These are phyloP conservation scores for Cercospora zeae-maydis DNA, from an alignment of 2,329 filamentous ascomycete genomes.

Conservation along the genomic window DNA sequence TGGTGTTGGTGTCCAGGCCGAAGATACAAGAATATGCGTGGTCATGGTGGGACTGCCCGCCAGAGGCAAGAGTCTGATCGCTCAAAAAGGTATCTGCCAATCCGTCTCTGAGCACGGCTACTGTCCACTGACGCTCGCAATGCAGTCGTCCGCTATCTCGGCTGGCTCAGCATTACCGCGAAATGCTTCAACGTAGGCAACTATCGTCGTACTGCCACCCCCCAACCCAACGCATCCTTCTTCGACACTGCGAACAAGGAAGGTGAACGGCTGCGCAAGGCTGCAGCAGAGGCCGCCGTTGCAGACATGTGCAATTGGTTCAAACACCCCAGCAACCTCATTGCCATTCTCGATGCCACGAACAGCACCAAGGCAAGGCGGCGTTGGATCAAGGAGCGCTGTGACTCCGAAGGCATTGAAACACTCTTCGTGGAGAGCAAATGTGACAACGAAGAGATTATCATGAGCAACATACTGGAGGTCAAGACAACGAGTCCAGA, in stretches of 20 bases:
- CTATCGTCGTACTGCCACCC: constrained; percentile 85
- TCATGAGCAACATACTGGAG: constrained; percentile 90
- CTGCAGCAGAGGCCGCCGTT: constrained; percentile 86
- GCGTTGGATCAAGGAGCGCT: constrained; percentile 84
- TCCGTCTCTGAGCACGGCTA: background rate
- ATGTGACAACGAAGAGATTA: constrained; percentile 90
- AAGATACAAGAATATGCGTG: constrained; percentile 95
- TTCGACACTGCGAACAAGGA: constrained; percentile 89
- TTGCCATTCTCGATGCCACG: constrained; percentile 93
- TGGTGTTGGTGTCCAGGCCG: constrained; percentile 76
- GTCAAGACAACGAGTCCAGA: constrained; percentile 97
- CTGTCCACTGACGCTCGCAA: background rate
- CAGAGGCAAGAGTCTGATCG: constrained; percentile 94
- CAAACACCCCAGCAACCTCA: constrained; percentile 67
- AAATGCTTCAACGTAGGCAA: constrained; percentile 97
- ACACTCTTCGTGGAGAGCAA: constrained; percentile 96
- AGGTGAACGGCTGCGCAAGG: constrained; percentile 81
- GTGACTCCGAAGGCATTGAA: constrained; percentile 68
- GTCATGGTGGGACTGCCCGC: constrained; percentile 98
- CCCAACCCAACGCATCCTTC: constrained; percentile 88
- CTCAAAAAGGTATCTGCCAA: constrained; percentile 62
- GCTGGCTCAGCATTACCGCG: constrained; percentile 91
- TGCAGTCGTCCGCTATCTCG: constrained; percentile 84
- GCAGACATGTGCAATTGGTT: constrained; percentile 96
- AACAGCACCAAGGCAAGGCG: constrained; percentile 90